Conservation (phyloP, 208 protist species). For the Leishmania major region DNA sequence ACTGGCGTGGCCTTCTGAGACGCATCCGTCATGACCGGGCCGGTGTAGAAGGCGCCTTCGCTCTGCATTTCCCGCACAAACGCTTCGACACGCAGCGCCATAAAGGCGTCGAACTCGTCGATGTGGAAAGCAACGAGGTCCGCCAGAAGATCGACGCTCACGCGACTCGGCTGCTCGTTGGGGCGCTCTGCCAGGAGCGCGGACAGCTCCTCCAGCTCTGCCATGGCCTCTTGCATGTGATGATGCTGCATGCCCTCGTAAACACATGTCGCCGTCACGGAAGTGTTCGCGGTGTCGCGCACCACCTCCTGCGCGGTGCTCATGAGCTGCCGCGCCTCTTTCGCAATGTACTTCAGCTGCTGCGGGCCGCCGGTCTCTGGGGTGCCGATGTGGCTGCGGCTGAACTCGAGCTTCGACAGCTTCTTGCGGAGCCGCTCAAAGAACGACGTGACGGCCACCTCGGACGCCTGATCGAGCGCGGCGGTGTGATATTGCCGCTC, state of each 20-base stretch:
- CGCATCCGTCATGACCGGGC: slow-evolving; percentile 54
- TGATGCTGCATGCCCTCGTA: slow-evolving; percentile 76
- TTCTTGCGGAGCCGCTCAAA: slow-evolving; percentile 60
- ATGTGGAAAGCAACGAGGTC: slow-evolving; percentile 83
- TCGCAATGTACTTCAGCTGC: slow-evolving; percentile 57
- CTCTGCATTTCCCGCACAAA: slow-evolving; percentile 78
- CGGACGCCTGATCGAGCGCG: slow-evolving; percentile 65
- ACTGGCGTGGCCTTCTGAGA: slow-evolving; percentile 42
- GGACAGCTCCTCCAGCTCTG: slow-evolving; percentile 68
- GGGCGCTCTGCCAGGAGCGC: slow-evolving; percentile 45
- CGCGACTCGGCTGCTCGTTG: slow-evolving; percentile 55
- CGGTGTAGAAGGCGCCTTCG: slow-evolving; percentile 67
- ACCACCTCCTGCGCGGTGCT: slow-evolving; percentile 23
- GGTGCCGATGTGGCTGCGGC: slow-evolving; percentile 48
- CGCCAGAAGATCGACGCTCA: slow-evolving; percentile 68
- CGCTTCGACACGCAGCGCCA: slow-evolving; percentile 54
- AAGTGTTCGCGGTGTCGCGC: slow-evolving; percentile 25
- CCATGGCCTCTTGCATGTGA: slow-evolving; percentile 61
- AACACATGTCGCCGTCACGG: slow-evolving; percentile 39
- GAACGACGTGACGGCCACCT: slow-evolving; percentile 42
- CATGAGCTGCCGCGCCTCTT: slow-evolving; percentile 41
- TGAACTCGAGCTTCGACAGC: slow-evolving; percentile 60
- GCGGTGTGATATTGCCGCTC: slow-evolving; percentile 74
- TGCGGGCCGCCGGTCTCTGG: slow-evolving; percentile 52
- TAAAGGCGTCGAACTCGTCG: slow-evolving; percentile 84